Base-by-base conservation (phyloP, 148 eudicot genomes). In the Nepenthes gracilis region DNA sequence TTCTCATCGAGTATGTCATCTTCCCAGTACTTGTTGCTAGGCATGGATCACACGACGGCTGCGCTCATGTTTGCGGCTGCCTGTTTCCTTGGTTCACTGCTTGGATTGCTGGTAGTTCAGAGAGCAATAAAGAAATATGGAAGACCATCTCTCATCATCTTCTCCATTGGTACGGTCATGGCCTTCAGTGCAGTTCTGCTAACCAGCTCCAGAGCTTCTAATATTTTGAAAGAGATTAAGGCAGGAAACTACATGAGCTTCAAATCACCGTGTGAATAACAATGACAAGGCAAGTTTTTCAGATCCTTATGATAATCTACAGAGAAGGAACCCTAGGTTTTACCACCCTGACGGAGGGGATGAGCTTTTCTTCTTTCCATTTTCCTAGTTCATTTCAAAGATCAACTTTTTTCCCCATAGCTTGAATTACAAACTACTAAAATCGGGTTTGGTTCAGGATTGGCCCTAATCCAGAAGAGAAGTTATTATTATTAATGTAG, bases 1-100 rank as follows among this genome's bases (percentile, higher is more conserved):
- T 83, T 80, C 77, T 78, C 85, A 43, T 78, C 88, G 1, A 66
- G 79, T 50, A 83, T 83, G 88, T 83, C 85, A 0, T 83, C 88
- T 36, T 37, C 60, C 58, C 85, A 83, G 60, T 80, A 80, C 67
- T 58, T 83, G n/a, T 38, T 83, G 33, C 52, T 83, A 47, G 88
- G 88, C 35, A 80, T 83, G 88, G 76, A 80, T 45, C 64, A 80
- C 53, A 34, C 48, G 2, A 10, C n/a, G 12, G 53, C 36, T 12
- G 85, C 88, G 7, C 52, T 70, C 9, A 54, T 52, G 47, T 73
- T 65, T 9, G 64, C 88, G 7, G 32, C 70, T 4, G 36, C 77
- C 36, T 83, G 88, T 60, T 80, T 78, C 15, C 43, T 67, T 1
- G 88, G 74, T 1, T 78, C 85, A 2, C 56, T 78, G 48, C 9